phyloP scores from a whole-genome alignment of 202 grass and related monocot species.

The Eragrostis tef region DNA sequence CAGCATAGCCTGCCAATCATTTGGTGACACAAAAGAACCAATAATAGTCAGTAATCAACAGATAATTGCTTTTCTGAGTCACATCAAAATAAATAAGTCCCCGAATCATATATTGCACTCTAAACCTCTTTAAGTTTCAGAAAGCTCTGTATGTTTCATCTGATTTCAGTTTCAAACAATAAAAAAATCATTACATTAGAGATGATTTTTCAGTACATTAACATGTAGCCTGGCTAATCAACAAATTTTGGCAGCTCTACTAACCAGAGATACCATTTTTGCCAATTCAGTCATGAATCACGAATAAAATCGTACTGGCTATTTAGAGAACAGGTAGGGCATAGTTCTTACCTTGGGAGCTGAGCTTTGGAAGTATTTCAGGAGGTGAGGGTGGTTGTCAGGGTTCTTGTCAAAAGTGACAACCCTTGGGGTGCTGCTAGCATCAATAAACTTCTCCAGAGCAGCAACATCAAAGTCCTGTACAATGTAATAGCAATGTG shows the following conservation, averaged over 20 bases:
- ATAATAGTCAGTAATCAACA: constrained; percentile 30
- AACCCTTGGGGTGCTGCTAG: constrained; percentile 67
- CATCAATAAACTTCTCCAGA: constrained; percentile 82
- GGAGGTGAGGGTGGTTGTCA: constrained; percentile 73
- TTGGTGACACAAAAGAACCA: constrained; percentile 29
- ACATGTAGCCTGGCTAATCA: neutral
- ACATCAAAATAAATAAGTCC: neutral
- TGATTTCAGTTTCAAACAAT: neutral
- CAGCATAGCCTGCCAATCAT: constrained; percentile 69
- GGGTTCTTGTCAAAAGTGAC: constrained; percentile 81
- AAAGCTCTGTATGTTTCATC: neutral
- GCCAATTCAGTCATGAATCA: neutral
- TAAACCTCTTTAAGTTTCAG: neutral
- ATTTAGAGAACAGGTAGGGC: neutral
- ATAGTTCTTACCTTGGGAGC: constrained; percentile 63
- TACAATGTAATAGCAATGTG: constrained; percentile 10
- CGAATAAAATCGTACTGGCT: neutral
- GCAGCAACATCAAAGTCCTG: constrained; percentile 84
- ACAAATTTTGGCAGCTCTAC: neutral
- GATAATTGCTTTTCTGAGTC: neutral
- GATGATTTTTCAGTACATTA: neutral
- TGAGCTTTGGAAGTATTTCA: constrained; percentile 74
- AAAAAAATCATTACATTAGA: neutral
- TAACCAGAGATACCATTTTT: neutral
- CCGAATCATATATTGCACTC: neutral